phyloP scores from a whole-genome alignment of 768 basidiomycete genomes.

The Suillus alpinus region DNA sequence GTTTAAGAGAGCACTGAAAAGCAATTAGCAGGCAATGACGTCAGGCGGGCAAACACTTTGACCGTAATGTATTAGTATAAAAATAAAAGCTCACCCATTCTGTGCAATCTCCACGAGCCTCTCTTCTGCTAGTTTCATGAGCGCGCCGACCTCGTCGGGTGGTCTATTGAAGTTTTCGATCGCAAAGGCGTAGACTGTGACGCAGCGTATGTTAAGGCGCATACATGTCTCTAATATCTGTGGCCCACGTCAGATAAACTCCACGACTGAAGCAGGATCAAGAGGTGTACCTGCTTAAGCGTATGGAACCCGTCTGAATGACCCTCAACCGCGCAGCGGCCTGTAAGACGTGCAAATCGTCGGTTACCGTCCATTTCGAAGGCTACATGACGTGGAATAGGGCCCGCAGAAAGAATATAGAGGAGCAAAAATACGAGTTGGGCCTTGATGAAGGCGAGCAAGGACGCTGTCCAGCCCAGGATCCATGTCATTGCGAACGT shows the following conservation, averaged over 20 bases:
- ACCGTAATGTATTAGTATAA: neutral
- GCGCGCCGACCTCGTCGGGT: conserved; percentile 77
- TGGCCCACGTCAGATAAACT: neutral
- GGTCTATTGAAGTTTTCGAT: conserved; percentile 96
- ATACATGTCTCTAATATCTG: conserved; percentile 88
- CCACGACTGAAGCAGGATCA: neutral
- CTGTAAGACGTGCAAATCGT: conserved; percentile 73
- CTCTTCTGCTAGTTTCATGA: conserved; percentile 83
- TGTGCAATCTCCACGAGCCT: conserved; percentile 75
- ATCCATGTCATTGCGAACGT: conserved; percentile 1
- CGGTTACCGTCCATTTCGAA: conserved; percentile 99
- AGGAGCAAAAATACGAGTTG: conserved; percentile 48
- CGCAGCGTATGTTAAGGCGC: conserved; percentile 72
- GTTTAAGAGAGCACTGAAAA: neutral
- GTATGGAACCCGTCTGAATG: conserved; percentile 84
- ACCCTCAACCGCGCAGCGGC: conserved; percentile 68
- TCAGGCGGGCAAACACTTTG: neutral
- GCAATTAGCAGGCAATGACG: neutral
- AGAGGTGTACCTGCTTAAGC: conserved; percentile 63
- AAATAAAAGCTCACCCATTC: conserved; percentile 61
- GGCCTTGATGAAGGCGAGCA: conserved; percentile 15
- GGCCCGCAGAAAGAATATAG: conserved; percentile 71
- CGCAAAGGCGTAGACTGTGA: conserved; percentile 96
- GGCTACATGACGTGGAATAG: conserved; percentile 85
- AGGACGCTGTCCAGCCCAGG: neutral